Percentiles rank a stretch among this genome's conserved stretches.
These are phyloP conservation scores for Trichosporon ovoides DNA, from an alignment of 1,284 basidiomycete genomes.

Conservation along the genomic window DNA sequence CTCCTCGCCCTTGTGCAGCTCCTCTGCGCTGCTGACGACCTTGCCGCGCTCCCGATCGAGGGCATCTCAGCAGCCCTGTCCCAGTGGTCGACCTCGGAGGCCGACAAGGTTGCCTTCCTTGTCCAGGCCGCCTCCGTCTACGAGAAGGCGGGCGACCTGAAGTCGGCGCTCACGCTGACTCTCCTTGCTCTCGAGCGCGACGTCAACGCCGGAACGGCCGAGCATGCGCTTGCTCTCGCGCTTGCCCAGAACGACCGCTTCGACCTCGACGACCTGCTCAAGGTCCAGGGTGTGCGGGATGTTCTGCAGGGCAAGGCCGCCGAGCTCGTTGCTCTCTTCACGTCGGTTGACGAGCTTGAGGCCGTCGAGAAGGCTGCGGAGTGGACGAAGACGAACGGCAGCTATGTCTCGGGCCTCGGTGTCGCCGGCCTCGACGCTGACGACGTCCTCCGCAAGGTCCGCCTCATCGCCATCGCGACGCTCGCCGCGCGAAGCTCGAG, in stretches of 20 bases:
- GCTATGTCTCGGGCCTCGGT: constrained; percentile 60
- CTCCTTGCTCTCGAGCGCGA: constrained; percentile 53
- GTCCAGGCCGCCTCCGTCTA: constrained; percentile 62
- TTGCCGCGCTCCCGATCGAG: constrained; percentile 63
- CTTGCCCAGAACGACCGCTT: constrained; percentile 66
- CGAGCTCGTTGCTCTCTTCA: constrained; percentile 43
- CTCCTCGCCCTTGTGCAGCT: constrained; percentile 64
- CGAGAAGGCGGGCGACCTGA: constrained; percentile 56
- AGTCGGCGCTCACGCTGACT: constrained; percentile 53
- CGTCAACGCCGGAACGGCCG: constrained; percentile 34
- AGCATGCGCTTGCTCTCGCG: constrained; percentile 52
- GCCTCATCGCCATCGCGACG: constrained; percentile 70
- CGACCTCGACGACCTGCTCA: constrained; percentile 72
- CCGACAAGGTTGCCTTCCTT: constrained; percentile 66
- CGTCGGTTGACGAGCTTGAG: constrained; percentile 64
- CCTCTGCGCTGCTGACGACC: constrained; percentile 52
- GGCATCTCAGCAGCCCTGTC: constrained; percentile 68
- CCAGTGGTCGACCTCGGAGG: constrained; percentile 66
- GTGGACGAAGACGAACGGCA: constrained; percentile 60
- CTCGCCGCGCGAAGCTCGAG: constrained; percentile 72
- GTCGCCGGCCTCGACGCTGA: constrained; percentile 38
- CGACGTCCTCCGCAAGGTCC: constrained; percentile 72
- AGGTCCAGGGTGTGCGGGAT: constrained; percentile 35
- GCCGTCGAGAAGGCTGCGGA: constrained; percentile 62
- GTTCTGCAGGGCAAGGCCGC: constrained; percentile 30